phyloP scores from a whole-genome alignment of 2,329 filamentous ascomycete genomes.

The Alternaria arborescens region DNA sequence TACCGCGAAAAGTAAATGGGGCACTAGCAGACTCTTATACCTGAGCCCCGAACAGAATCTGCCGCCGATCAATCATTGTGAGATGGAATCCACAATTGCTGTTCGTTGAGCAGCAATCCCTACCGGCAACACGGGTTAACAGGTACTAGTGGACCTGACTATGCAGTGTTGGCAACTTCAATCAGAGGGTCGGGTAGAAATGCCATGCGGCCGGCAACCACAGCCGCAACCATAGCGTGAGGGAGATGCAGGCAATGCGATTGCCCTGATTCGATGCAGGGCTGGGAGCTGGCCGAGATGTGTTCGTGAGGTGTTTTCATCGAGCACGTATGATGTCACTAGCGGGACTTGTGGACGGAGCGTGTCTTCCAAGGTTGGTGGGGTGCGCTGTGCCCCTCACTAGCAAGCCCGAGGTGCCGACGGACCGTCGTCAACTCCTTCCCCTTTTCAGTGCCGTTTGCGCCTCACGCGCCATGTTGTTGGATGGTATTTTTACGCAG shows the following conservation, averaged over 20 bases:
- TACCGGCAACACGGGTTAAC: constrained; percentile 23
- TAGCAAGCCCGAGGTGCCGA: constrained; percentile 24
- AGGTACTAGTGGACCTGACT: constrained; percentile 30
- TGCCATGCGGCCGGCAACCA: constrained; percentile 14
- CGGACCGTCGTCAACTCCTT: constrained; percentile 19
- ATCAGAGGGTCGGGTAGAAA: constrained; percentile 18
- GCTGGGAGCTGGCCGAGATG: not conserved
- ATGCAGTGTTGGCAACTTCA: constrained; percentile 18
- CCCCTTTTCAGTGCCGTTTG: constrained; percentile 10
- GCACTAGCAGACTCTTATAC: constrained; percentile 40
- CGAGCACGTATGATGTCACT: constrained; percentile 22
- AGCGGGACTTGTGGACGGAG: constrained; percentile 9
- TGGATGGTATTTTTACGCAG: constrained; percentile 5
- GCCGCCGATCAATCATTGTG: constrained; percentile 6
- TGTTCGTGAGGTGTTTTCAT: not conserved
- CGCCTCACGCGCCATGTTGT: constrained; percentile 5
- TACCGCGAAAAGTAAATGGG: constrained; percentile 26
- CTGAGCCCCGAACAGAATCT: constrained; percentile 11
- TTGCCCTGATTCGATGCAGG: not conserved
- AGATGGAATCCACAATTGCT: constrained; percentile 38
- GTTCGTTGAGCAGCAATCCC: constrained; percentile 28
- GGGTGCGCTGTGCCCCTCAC: constrained; percentile 22
- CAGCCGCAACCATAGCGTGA: constrained; percentile 18
- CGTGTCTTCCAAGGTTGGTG: not conserved
- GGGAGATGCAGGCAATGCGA: constrained; percentile 3